Percentiles rank a stretch among this genome's conserved stretches.
Evolutionary conservation across 2,329 filamentous ascomycete species (phyloP).

Genomic region (Cytospora chrysosperma): DNA sequence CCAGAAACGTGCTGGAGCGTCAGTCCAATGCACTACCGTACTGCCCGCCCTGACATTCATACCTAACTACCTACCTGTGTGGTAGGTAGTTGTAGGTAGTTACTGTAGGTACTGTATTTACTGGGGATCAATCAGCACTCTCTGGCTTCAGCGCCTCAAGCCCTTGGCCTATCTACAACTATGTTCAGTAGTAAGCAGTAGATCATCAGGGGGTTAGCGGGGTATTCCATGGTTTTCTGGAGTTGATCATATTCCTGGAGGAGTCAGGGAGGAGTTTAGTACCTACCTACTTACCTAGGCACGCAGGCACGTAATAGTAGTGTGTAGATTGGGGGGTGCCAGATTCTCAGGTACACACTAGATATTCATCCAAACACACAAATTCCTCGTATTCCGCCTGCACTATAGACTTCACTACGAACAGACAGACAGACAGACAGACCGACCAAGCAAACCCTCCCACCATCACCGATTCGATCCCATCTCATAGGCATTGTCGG

Average conservation of each 20-base stretch:
- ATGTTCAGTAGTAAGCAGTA: neutral
- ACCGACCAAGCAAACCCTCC: no score
- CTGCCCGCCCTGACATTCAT: neutral
- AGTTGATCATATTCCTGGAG: neutral
- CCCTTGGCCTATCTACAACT: no score
- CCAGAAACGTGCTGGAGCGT: neutral
- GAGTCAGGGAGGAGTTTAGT: slow-evolving; percentile 1
- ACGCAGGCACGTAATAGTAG: no score
- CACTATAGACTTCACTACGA: neutral
- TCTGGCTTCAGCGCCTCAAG: neutral
- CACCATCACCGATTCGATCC: no score
- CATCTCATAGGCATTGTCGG: neutral
- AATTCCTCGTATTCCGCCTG: slow-evolving; percentile 1
- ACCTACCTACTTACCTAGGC: slow-evolving; percentile 14
- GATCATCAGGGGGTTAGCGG: slow-evolving; percentile 15
- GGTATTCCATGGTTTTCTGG: slow-evolving; percentile 2
- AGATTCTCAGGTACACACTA: neutral
- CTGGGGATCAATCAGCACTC: neutral
- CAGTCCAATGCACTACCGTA: neutral
- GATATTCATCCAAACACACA: neutral
- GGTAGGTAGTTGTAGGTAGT: no score
- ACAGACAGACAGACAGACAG: slow-evolving; percentile 13
- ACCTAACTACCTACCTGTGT: no score
- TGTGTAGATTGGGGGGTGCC: no score
- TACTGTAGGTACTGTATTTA: no score